These are phyloP conservation scores for Teratosphaeria destructans DNA, from an alignment of 2,329 filamentous ascomycete species.

Conservation along the genomic window DNA sequence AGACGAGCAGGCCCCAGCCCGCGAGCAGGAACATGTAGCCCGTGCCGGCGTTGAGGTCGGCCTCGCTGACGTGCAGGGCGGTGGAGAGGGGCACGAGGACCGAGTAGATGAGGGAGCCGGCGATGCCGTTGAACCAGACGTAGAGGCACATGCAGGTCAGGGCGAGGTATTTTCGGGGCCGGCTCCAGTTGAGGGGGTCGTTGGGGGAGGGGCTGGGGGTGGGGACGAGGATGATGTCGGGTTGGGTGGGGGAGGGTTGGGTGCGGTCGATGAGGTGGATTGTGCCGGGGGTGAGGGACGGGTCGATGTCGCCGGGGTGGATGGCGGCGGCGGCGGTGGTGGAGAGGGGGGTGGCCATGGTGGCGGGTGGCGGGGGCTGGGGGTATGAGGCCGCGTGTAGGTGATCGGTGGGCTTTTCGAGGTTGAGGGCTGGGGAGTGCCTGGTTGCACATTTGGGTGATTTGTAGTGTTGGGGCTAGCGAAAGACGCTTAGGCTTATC, in stretches of 20 bases:
- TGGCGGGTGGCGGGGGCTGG: neutral
- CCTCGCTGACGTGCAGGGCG: conserved; percentile 37
- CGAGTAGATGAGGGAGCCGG: conserved; percentile 40
- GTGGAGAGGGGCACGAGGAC: conserved; percentile 39
- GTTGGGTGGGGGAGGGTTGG: conserved; percentile 26
- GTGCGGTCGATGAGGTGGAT: conserved; percentile 33
- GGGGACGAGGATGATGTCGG: conserved; percentile 33
- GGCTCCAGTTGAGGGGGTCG: conserved; percentile 18
- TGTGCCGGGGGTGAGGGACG: conserved; percentile 26
- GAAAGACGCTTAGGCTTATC: neutral
- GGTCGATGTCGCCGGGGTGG: conserved; percentile 10
- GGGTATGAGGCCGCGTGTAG: too few species aligned
- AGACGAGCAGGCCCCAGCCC: conserved; percentile 38
- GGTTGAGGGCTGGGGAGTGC: too few species aligned
- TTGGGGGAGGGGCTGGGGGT: conserved; percentile 32
- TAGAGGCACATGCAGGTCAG: conserved; percentile 36
- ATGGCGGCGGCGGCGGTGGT: conserved; percentile 1
- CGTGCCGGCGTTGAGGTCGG: conserved; percentile 38
- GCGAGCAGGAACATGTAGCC: conserved; percentile 24
- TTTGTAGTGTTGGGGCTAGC: neutral
- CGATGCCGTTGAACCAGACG: conserved; percentile 40
- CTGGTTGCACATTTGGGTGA: too few species aligned
- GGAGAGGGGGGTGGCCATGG: conserved; percentile 2
- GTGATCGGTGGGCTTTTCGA: neutral
- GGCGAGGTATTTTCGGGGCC: conserved; percentile 32